These are phyloP conservation scores for Fusarium redolens DNA, from an alignment of 2,329 filamentous ascomycete species.

Conservation along the genomic window DNA sequence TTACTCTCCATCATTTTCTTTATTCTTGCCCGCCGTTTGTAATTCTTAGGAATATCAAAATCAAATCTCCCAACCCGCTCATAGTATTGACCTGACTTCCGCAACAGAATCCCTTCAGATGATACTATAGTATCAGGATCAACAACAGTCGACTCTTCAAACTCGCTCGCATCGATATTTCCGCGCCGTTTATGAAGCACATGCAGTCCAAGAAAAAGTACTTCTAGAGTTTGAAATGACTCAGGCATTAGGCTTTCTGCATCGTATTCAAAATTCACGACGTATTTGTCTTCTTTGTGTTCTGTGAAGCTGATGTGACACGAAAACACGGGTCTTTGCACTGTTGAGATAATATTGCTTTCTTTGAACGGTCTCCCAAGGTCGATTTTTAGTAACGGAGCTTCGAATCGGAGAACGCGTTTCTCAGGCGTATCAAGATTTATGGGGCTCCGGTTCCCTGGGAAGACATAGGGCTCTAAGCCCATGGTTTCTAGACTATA, in stretches of 20 bases:
- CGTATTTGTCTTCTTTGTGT: too few species aligned
- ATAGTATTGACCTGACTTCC: not conserved
- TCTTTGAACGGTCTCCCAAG: not conserved
- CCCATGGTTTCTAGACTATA: not conserved
- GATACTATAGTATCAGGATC: not conserved
- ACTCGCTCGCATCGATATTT: not conserved
- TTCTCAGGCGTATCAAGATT: not conserved
- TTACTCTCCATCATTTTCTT: not conserved
- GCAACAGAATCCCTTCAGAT: not conserved
- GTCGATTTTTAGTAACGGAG: not conserved
- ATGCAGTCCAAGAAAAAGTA: not conserved
- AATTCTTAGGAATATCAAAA: not conserved
- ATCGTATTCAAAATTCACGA: not conserved
- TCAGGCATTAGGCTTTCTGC: not conserved
- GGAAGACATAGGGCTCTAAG: not conserved
- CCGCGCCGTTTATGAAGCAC: not conserved
- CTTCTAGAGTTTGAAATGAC: not conserved
- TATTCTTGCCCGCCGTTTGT: not conserved
- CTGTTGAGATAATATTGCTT: not conserved
- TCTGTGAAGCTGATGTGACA: not conserved
- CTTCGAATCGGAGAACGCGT: not conserved
- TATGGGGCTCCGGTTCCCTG: not conserved
- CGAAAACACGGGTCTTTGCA: not conserved
- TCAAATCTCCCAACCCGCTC: not conserved
- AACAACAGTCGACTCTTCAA: not conserved